These are phyloP conservation scores for Apiotrichum siamense DNA, from an alignment of 1,284 basidiomycete species.

Conservation along the genomic window DNA sequence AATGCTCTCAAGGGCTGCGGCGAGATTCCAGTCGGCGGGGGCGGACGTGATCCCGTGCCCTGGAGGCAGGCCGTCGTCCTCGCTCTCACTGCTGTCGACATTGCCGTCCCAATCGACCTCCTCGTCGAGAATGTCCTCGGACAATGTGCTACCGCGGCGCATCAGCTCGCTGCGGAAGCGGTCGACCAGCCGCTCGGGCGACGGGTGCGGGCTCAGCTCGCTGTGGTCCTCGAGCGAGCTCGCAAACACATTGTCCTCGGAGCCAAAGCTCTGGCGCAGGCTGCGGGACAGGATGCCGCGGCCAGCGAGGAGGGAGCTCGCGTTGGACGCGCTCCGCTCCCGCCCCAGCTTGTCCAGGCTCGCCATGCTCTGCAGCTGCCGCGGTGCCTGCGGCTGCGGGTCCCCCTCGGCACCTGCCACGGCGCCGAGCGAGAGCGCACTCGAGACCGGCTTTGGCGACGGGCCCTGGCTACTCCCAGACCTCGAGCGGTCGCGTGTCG, in stretches of 20 bases:
- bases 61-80: constrained; percentile 12
- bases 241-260: constrained; percentile 24
- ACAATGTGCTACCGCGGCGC: constrained; percentile 27
- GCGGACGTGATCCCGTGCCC: constrained; percentile 17
- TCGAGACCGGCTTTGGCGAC: neutral
- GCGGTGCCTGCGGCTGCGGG: constrained; percentile 12
- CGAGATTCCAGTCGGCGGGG: constrained; percentile 17
- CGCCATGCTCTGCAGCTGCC: constrained; percentile 12
- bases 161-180: constrained; percentile 9
- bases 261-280: no score
- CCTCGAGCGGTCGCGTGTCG: neutral
- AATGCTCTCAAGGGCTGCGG: constrained; percentile 5
- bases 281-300: constrained; percentile 16
- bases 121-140: constrained; percentile 26
- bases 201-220: constrained; percentile 5
- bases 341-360: constrained; percentile 14
- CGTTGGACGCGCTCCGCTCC: constrained; percentile 16
- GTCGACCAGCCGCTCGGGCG: constrained; percentile 12
- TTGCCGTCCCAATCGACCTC: constrained; percentile 41
- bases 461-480: neutral
- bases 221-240: constrained; percentile 31
- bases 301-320: constrained; percentile 11
- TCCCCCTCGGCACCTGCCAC: no score
- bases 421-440: neutral
- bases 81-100: constrained; percentile 4